Evolutionary conservation across 2,329 filamentous ascomycete genomes (phyloP).

Genomic region (Penicillium janthinellum): DNA sequence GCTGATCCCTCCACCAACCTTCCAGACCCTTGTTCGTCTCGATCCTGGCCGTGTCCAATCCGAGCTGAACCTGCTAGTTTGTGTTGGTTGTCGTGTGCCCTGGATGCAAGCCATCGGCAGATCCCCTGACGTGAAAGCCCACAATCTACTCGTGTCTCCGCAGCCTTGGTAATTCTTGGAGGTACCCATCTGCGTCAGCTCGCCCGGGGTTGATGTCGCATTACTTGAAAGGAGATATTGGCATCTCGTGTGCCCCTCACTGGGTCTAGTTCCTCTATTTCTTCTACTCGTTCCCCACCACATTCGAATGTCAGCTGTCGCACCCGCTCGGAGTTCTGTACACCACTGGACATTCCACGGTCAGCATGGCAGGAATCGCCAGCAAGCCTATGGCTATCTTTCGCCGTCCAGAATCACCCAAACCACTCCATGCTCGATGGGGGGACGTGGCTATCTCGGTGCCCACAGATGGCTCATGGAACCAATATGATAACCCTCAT

Average conservation of each 20-base stretch:
- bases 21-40: constrained; percentile 17
- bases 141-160: not conserved
- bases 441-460: constrained; percentile 42
- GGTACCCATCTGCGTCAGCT: constrained; percentile 4
- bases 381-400: constrained; percentile 35
- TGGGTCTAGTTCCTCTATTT: not conserved
- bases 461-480: constrained; percentile 44
- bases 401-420: constrained; percentile 30
- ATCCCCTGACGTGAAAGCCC: constrained; percentile 9
- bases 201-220: not conserved
- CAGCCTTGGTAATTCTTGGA: constrained; percentile 7
- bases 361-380: constrained; percentile 33
- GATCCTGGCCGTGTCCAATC: constrained; percentile 19
- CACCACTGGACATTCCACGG: not conserved
- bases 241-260: not conserved
- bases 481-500: constrained; percentile 35
- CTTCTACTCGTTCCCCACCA: not conserved
- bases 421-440: constrained; percentile 42
- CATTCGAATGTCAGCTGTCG: constrained; percentile 12
- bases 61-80: constrained; percentile 3
- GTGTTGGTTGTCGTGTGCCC: constrained; percentile 9
- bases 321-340: not conserved
- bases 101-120: constrained; percentile 14
- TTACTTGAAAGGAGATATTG: constrained; percentile 1
- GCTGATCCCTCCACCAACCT: constrained; percentile 8